Base-by-base conservation (phyloP, 2,329 filamentous ascomycete genomes). In the Ascocoryne sarcoides region DNA sequence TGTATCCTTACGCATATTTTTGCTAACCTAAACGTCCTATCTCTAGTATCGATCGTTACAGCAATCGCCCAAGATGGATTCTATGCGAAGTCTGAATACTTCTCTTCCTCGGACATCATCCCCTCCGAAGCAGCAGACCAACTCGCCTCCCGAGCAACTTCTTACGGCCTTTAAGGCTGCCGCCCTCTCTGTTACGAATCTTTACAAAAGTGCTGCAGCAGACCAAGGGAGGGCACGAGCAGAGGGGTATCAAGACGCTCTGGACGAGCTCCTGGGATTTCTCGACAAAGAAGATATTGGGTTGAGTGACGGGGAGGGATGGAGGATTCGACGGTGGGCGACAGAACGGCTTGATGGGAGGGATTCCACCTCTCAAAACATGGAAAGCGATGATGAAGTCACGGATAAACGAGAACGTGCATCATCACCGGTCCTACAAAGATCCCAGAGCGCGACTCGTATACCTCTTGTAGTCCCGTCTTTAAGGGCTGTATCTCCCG, bases 151-250 rank as follows among this genome's bases (percentile, higher is more conserved):
- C 14, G 77, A 81, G 57, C 72, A 79, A 58, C 77, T 95, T 35
- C 77, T 95, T 43, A 82, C 90, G 53, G 82, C 86, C 43, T 98
- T 98, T 72, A 92, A 88, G 62, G 79, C 84, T 12, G 92, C 92
- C 23, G 92, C 92, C 15, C 72, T 95, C 23, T 94, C 88, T 4
- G 89, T 96, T 40, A 96, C 92, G 35, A 95, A 93, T 57, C 79
- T 98, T 10, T 96, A 96, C 68, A 95, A 95, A 65, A 89, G 82
- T 29, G 90, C 90, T 3, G 82, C 85, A 10, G 71, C 79, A 21
- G 84, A 85, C 36, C 81, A 92, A 60, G 72, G 81, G 36, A 80
- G 81, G 55, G 79, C 87, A 34, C 79, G 85, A 36, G 67, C 76
- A 37, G 82, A 89, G 29, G 92, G 92, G 18, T 96, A 95, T 55